These are phyloP conservation scores for Solanum etuberosum DNA, from an alignment of 257 asterid species.

Conservation along the genomic window DNA sequence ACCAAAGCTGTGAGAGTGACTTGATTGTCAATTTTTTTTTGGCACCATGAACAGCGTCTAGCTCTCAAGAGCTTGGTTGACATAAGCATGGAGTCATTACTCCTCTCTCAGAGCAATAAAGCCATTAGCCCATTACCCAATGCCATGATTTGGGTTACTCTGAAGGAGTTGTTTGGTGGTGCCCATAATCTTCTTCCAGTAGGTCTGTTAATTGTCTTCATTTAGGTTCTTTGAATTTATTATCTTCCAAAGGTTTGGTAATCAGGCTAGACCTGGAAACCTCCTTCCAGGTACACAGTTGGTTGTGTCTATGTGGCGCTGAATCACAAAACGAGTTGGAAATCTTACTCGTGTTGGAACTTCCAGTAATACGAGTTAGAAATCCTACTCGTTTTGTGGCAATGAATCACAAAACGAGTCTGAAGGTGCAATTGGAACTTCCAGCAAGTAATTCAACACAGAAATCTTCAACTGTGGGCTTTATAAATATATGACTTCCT, in stretches of 20 bases:
- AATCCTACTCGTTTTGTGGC: neutral
- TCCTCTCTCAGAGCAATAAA: slow-evolving; percentile 78
- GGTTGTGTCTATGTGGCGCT: slow-evolving; percentile 52
- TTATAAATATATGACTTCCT: neutral
- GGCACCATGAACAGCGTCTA: slow-evolving; percentile 36
- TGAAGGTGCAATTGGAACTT: neutral
- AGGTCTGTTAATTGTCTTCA: slow-evolving; percentile 33
- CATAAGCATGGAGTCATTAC: slow-evolving; percentile 83
- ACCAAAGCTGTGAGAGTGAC: slow-evolving; percentile 4
- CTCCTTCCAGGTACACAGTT: slow-evolving; percentile 55
- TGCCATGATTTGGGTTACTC: slow-evolving; percentile 24
- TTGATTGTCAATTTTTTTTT: neutral
- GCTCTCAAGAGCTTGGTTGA: slow-evolving; percentile 83
- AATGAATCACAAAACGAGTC: neutral
- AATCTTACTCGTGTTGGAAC: neutral
- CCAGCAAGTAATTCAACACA: neutral
- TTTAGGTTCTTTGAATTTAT: neutral
- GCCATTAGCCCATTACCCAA: slow-evolving; percentile 25
- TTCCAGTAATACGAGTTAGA: too few species aligned
- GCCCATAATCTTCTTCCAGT: slow-evolving; percentile 80
- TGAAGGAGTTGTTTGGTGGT: slow-evolving; percentile 65
- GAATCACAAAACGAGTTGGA: slow-evolving; percentile 64
- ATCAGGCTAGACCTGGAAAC: slow-evolving; percentile 3
- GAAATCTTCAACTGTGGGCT: neutral
- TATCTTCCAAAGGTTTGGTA: neutral